Conservation (phyloP, 352 stramenopile species). For the Globisporangium canariense region DNA sequence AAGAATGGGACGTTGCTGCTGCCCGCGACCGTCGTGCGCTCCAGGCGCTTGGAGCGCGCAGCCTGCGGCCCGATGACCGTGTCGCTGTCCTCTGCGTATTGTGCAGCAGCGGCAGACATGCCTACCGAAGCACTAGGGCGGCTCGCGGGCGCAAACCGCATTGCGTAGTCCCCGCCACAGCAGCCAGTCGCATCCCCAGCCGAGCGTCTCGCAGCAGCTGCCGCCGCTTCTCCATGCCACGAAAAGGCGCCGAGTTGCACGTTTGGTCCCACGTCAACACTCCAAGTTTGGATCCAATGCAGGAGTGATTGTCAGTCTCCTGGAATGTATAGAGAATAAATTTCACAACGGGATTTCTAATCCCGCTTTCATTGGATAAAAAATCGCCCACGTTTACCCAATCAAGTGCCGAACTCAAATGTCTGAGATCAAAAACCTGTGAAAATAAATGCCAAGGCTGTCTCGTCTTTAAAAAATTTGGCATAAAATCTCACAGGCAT, state of each 20-base stretch:
- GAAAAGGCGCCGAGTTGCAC: background rate
- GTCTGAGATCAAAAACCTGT: too few relatives aligned
- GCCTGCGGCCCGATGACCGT: conserved; percentile 18
- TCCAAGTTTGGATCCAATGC: background rate
- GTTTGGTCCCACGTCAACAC: background rate
- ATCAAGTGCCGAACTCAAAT: too few relatives aligned
- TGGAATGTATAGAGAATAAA: too few relatives aligned
- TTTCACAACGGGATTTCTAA: too few relatives aligned
- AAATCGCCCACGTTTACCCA: too few relatives aligned
- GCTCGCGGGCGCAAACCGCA: background rate
- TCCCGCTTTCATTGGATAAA: too few relatives aligned
- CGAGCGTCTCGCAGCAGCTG: background rate
- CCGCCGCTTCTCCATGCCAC: background rate
- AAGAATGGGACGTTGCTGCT: conserved; percentile 3
- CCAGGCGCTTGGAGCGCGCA: conserved; percentile 19
- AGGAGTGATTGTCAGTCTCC: background rate
- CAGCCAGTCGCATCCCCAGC: background rate
- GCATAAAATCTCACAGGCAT: too few relatives aligned
- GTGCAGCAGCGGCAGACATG: conserved; percentile 29
- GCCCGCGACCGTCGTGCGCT: conserved; percentile 11
- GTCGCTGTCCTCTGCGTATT: conserved; percentile 16
- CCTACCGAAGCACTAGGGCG: background rate
- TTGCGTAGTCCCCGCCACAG: background rate
- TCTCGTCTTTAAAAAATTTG: background rate
- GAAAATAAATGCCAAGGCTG: too few relatives aligned